Conservation (phyloP, 306 rosid species). For the Geum urbanum region DNA sequence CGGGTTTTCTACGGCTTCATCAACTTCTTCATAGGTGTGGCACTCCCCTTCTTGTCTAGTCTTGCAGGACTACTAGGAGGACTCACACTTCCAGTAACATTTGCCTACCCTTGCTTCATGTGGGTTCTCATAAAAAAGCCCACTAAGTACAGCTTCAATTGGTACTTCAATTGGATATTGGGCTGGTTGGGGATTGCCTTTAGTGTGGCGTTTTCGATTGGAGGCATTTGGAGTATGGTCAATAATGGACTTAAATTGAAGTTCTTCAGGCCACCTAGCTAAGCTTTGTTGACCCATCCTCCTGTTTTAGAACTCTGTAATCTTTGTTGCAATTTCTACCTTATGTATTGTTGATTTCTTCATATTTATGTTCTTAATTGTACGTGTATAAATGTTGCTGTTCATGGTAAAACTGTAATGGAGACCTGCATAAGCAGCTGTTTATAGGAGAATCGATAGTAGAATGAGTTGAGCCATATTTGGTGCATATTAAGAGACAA, state of each 20-base stretch:
- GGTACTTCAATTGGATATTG: conserved; percentile 90
- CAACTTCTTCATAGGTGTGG: conserved; percentile 89
- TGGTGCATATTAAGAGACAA: too few relatives aligned
- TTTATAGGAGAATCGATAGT: too few relatives aligned
- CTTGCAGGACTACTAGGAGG: conserved; percentile 95
- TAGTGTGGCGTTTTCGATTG: conserved; percentile 87
- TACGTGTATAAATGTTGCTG: background rate
- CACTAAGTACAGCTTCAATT: conserved; percentile 75
- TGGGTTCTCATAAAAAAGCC: conserved; percentile 97
- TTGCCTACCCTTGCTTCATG: conserved; percentile 99
- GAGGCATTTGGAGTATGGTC: conserved; percentile 98
- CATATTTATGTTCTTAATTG: background rate
- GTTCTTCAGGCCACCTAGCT: conserved; percentile 90
- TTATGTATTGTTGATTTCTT: conserved; percentile 4
- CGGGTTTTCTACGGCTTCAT: conserved; percentile 81
- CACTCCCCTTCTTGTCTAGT: conserved; percentile 97
- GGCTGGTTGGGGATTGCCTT: conserved; percentile 93
- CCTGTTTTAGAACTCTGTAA: conserved; percentile 2
- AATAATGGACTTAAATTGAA: conserved; percentile 86
- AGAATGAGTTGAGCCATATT: too few relatives aligned
- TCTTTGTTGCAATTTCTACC: background rate
- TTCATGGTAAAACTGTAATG: background rate
- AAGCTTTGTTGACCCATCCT: background rate
- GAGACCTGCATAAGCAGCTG: background rate
- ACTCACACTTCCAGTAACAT: conserved; percentile 94